Base-by-base conservation (phyloP, 2,329 filamentous ascomycete species). In the Aulographum hederae region DNA sequence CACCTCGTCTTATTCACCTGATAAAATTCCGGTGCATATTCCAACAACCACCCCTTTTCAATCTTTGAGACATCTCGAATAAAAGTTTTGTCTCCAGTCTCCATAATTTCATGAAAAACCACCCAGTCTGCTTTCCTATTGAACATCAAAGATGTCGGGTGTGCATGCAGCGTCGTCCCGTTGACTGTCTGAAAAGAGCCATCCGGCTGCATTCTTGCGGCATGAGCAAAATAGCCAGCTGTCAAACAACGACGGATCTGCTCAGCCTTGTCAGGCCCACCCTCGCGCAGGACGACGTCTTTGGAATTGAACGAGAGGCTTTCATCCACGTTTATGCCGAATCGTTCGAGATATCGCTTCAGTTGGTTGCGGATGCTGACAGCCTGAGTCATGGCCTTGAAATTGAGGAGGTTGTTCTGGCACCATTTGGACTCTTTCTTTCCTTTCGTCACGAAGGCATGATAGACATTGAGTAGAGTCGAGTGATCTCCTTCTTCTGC, bases 91-190 rank as follows among this genome's bases (percentile, higher is more conserved):
- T 69, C 71, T 6, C 77, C 72, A 4, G 80, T 91, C 57, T 95
- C 81, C 63, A 93, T 71, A 23, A 93, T 72, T 56, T 94, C 86
- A 44, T 91, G 78, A 47, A 94, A 98, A 20, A 98, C 68, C 6
- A 95, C 84, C 84, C 86, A 95, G 40, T 94, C 84, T 8, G 82
- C 82, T 58, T 91, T 94, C 34, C 85, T 73, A 52, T 93, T 92
- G 61, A 95, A 95, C 73, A 95, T 82, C 42, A 95, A 57, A 25
- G 79, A 91, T 46, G 73, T 92, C 1, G 89, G 89, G 54, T 98
- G 89, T 15, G 84, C 82, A 58, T 92, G 69, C 32, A 95, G 60
- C 4, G 73, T 68, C 31, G 76, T 77, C 18, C 82, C 82, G 37
- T 75, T 74, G n/a, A 93, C 74, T 31, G 81, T 86, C 42, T 69